Evolutionary conservation across 371 early-diverging fungal species (phyloP).

Genomic region (Mucor irregularis): DNA sequence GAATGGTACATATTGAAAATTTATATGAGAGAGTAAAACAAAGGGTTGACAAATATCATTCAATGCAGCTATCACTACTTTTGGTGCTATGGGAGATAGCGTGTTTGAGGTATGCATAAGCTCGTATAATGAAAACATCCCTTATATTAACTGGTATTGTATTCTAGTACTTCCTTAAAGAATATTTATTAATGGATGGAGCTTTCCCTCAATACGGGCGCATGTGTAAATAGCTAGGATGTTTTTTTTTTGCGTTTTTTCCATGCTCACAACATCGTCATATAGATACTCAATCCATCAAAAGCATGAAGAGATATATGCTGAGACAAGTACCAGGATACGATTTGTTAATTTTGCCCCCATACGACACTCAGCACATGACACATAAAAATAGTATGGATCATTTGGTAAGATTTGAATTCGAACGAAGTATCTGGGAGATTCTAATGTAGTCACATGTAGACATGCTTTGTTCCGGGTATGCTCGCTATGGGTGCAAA

Average conservation of each 20-base stretch:
- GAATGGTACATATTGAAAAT: slow-evolving; percentile 21
- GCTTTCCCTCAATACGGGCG: slow-evolving; percentile 47
- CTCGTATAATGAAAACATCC: background rate
- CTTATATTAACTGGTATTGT: background rate
- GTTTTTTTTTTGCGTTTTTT: background rate
- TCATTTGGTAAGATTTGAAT: slow-evolving; percentile 39
- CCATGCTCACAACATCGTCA: background rate
- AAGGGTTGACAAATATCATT: background rate
- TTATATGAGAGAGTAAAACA: background rate
- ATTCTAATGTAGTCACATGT: background rate
- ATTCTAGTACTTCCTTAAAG: slow-evolving; percentile 71
- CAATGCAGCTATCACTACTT: slow-evolving; percentile 27
- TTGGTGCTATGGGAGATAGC: slow-evolving; percentile 60
- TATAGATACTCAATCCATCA: slow-evolving; percentile 48
- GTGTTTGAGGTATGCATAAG: slow-evolving; percentile 47
- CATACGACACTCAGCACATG: slow-evolving; percentile 30
- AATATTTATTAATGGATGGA: slow-evolving; percentile 62
- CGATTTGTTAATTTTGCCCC: slow-evolving; percentile 48
- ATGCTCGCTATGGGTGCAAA: slow-evolving; percentile 63
- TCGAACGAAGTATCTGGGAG: background rate
- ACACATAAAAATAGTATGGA: slow-evolving; percentile 44
- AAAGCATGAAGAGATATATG: slow-evolving; percentile 55
- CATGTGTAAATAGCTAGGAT: slow-evolving; percentile 49
- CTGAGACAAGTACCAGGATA: slow-evolving; percentile 41
- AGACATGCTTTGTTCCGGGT: slow-evolving; percentile 70